Conservation (phyloP, 129 eudicot species). For the Chrysanthemum makinoi region DNA sequence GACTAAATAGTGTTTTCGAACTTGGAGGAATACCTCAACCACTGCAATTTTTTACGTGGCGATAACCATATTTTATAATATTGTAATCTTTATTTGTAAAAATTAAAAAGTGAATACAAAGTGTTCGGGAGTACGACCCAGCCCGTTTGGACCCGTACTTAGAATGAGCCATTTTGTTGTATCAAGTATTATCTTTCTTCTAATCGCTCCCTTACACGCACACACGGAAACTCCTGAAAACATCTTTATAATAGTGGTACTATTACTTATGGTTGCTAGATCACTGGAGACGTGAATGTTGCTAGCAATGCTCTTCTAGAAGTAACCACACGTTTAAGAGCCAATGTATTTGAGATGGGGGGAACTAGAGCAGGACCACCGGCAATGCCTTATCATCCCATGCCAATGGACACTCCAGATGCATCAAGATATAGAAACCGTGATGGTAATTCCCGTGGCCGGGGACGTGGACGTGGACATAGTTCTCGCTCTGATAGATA, state of each 20-base stretch:
- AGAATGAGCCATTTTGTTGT: no score
- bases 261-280: conserved; percentile 39
- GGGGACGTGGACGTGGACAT: conserved; percentile 37
- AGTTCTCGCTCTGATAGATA: conserved; percentile 52
- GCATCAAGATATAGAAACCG: conserved; percentile 52
- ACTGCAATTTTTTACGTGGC: no score
- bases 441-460: conserved; percentile 61
- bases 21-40: no score
- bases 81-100: no score
- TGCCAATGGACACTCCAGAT: conserved; percentile 33
- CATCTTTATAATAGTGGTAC: background rate
- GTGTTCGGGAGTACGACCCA: no score
- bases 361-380: conserved; percentile 34
- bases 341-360: conserved; percentile 74
- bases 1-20: no score
- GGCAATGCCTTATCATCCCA: conserved; percentile 1
- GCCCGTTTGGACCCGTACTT: no score
- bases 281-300: conserved; percentile 67
- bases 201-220: background rate
- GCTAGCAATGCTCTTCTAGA: conserved; percentile 68
- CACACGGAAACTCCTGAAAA: background rate
- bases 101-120: no score
- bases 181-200: no score
- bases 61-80: no score
- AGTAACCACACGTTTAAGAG: conserved; percentile 66